Conservation (phyloP, 768 basidiomycete species). For the Trametes meyenii region DNA sequence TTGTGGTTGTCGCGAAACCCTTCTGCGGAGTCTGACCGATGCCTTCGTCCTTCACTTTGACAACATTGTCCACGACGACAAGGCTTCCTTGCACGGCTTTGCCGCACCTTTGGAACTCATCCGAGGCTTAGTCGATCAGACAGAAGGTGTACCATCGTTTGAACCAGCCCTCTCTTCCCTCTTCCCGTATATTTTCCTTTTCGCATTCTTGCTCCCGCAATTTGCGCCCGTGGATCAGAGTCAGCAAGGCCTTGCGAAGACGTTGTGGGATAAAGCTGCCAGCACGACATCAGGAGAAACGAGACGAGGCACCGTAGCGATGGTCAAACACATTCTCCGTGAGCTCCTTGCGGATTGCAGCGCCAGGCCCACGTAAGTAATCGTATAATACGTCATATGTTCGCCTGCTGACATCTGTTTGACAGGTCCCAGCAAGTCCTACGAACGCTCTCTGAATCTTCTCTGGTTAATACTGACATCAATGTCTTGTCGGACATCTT, state of each 20-base stretch:
- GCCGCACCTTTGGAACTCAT: constrained; percentile 40
- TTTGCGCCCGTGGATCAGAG: constrained; percentile 30
- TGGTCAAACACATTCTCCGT: constrained; percentile 47
- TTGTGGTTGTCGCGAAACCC: constrained; percentile 35
- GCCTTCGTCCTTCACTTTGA: constrained; percentile 42
- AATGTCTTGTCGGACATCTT: constrained; percentile 54
- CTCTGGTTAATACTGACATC: constrained; percentile 39
- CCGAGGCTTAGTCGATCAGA: constrained; percentile 17
- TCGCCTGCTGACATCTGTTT: neutral
- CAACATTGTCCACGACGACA: constrained; percentile 35
- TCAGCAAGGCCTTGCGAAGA: constrained; percentile 26
- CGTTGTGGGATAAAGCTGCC: constrained; percentile 38
- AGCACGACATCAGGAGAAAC: constrained; percentile 28
- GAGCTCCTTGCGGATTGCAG: constrained; percentile 44
- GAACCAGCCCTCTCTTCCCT: constrained; percentile 27
- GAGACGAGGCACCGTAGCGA: constrained; percentile 32
- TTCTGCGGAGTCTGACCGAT: constrained; percentile 37
- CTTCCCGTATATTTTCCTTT: constrained; percentile 50
- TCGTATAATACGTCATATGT: too few relatives aligned
- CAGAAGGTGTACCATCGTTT: neutral
- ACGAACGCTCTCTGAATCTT: constrained; percentile 29
- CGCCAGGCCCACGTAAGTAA: constrained; percentile 36
- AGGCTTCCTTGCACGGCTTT: constrained; percentile 28
- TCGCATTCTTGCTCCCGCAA: constrained; percentile 50
- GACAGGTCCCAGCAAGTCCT: constrained; percentile 33